Conservation (phyloP, 495 filamentous ascomycete genomes). For the Sordaria brevicollis region DNA sequence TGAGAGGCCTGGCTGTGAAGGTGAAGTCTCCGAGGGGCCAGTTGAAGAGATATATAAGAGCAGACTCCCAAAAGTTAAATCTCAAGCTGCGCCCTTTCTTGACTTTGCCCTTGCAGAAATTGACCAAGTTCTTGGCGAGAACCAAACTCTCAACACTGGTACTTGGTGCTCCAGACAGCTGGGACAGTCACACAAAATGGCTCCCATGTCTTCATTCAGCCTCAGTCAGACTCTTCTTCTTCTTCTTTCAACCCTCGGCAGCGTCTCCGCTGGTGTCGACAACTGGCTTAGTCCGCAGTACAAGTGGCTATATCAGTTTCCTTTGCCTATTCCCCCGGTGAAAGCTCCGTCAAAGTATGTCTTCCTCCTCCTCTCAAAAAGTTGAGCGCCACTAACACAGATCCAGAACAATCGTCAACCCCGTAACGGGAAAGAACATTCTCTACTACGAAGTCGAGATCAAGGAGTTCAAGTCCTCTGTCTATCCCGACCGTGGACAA, state of each 20-base stretch:
- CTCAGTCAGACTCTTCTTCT: background rate
- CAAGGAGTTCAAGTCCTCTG: slow-evolving; percentile 30
- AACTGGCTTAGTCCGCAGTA: slow-evolving; percentile 23
- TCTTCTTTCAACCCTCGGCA: background rate
- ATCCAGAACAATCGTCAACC: slow-evolving; percentile 18
- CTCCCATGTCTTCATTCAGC: background rate
- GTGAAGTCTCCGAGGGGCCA: background rate
- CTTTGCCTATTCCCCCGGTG: slow-evolving; percentile 40
- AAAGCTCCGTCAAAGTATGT: slow-evolving; percentile 30
- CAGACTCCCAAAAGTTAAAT: too few relatives aligned
- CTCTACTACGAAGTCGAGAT: slow-evolving; percentile 39
- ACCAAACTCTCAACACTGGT: background rate
- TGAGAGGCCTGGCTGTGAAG: background rate
- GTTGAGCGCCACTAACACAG: background rate
- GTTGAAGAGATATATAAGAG: background rate
- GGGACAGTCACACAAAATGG: background rate
- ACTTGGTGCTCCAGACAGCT: background rate
- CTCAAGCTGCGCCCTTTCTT: background rate
- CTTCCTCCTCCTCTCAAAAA: background rate
- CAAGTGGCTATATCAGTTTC: slow-evolving; percentile 34
- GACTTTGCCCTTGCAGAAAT: background rate
- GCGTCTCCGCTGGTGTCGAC: background rate
- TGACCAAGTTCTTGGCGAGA: background rate
- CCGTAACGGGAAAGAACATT: slow-evolving; percentile 18
- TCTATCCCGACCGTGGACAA: slow-evolving; percentile 36